These are phyloP conservation scores for Rhodocollybia butyracea DNA, from an alignment of 768 basidiomycete species.

Conservation along the genomic window DNA sequence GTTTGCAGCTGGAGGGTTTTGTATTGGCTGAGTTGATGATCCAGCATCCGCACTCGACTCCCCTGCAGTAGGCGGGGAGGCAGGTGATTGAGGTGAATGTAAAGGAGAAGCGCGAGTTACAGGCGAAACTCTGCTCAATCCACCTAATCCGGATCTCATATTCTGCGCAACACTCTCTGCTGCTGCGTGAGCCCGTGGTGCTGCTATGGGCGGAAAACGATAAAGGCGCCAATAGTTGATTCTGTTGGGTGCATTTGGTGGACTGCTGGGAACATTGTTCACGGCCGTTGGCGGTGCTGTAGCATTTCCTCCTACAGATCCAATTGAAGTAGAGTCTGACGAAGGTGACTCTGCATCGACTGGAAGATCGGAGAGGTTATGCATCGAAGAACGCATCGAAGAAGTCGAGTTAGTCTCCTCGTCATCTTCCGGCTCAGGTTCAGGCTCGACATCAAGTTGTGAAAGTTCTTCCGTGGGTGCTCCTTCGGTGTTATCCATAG, in stretches of 20 bases:
- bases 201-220: conserved; percentile 69
- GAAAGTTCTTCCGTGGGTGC: too few relatives aligned
- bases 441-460: too few relatives aligned
- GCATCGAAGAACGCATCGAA: conserved; percentile 28
- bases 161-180: conserved; percentile 7
- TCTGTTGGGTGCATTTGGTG: conserved; percentile 18
- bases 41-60: background rate
- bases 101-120: background rate
- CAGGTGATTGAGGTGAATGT: background rate
- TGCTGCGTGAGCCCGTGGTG: conserved; percentile 24
- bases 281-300: conserved; percentile 8
- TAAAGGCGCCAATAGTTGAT: conserved; percentile 85
- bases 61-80: background rate
- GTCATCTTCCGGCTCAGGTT: conserved; percentile 8
- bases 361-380: conserved; percentile 34
- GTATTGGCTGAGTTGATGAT: background rate
- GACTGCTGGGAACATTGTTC: background rate
- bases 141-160: conserved; percentile 6
- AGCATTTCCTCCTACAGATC: conserved; percentile 27
- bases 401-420: conserved; percentile 23
- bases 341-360: conserved; percentile 17
- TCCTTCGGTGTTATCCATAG: too few relatives aligned
- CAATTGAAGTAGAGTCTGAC: conserved; percentile 10
- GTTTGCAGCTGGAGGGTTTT: background rate
- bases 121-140: conserved; percentile 14